A percentile compares a stretch with the other conserved stretches of the same genome.
Evolutionary conservation across 2,329 filamentous ascomycete genomes (phyloP).

Genomic region (Pseudogymnoascus verrucosus): DNA sequence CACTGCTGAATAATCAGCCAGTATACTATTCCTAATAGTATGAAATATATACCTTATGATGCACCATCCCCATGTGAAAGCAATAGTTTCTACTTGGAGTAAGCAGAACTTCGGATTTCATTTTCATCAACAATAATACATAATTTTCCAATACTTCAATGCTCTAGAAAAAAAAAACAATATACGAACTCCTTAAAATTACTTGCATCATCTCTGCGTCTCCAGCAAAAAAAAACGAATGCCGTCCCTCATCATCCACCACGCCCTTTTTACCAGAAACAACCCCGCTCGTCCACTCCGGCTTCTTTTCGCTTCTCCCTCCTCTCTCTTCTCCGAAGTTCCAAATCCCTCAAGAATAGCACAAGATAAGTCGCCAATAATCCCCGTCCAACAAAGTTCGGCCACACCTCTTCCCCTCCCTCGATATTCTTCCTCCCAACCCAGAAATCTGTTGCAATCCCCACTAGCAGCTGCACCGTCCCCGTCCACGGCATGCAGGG

Average conservation of each 20-base stretch:
- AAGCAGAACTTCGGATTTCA: not conserved
- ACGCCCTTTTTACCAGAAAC: not conserved
- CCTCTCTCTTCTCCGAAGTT: not conserved
- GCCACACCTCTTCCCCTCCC: not conserved
- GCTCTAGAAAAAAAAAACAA: not conserved
- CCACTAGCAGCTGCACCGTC: conserved; percentile 17
- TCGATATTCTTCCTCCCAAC: not conserved
- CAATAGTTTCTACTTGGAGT: not conserved
- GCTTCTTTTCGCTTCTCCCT: not conserved
- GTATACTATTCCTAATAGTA: not conserved
- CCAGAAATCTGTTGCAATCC: conserved; percentile 17
- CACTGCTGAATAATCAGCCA: not conserved
- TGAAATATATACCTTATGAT: not conserved
- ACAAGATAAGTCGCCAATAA: conserved; percentile 5
- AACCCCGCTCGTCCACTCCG: not conserved
- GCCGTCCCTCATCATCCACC: not conserved
- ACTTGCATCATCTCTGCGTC: not conserved
- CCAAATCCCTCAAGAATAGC: conserved; percentile 11
- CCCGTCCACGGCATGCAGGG: conserved; percentile 19
- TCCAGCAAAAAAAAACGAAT: not conserved
- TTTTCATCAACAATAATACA: not conserved
- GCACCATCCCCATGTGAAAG: not conserved
- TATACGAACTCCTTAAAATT: not conserved
- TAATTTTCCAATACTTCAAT: not conserved
- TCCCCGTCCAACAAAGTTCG: not conserved